A percentile compares a stretch with the other conserved stretches of the same genome.
phyloP scores from a whole-genome alignment of 1,284 basidiomycete genomes.

The Ceratobasidium sp. region DNA sequence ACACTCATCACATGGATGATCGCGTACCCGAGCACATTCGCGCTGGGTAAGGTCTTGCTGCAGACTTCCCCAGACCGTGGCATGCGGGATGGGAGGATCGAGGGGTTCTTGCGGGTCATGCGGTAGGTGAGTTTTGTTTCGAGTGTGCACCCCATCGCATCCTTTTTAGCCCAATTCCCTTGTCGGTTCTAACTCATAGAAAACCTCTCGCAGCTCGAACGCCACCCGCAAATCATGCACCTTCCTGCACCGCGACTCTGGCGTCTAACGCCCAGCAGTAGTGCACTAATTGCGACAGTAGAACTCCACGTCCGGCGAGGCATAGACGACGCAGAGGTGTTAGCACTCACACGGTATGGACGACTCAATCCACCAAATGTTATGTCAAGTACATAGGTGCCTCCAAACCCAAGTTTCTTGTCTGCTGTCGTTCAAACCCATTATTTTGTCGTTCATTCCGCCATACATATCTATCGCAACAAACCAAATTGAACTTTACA shows the following conservation, averaged over 20 bases:
- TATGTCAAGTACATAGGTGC: too few species aligned
- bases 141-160: too few species aligned
- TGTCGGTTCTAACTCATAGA: too few species aligned
- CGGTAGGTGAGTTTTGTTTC: constrained; percentile 73
- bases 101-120: constrained; percentile 78
- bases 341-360: constrained; percentile 78
- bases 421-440: too few species aligned
- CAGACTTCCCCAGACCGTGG: constrained; percentile 84
- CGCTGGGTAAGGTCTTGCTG: constrained; percentile 83
- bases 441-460: too few species aligned
- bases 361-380: too few species aligned
- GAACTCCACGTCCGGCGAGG: constrained; percentile 79
- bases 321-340: constrained; percentile 75
- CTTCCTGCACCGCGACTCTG: constrained; percentile 86
- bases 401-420: too few species aligned
- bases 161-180: too few species aligned
- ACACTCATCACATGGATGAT: constrained; percentile 81
- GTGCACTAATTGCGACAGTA: constrained; percentile 76
- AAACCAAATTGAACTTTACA: too few species aligned
- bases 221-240: constrained; percentile 79
- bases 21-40: constrained; percentile 80
- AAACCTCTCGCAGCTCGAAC: constrained; percentile 73
- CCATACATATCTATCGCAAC: too few species aligned
- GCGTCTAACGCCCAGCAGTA: constrained; percentile 72
- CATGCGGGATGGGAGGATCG: constrained; percentile 68